These are phyloP conservation scores for Emydomyces testavorans DNA, from an alignment of 2,329 filamentous ascomycete species.

Conservation along the genomic window DNA sequence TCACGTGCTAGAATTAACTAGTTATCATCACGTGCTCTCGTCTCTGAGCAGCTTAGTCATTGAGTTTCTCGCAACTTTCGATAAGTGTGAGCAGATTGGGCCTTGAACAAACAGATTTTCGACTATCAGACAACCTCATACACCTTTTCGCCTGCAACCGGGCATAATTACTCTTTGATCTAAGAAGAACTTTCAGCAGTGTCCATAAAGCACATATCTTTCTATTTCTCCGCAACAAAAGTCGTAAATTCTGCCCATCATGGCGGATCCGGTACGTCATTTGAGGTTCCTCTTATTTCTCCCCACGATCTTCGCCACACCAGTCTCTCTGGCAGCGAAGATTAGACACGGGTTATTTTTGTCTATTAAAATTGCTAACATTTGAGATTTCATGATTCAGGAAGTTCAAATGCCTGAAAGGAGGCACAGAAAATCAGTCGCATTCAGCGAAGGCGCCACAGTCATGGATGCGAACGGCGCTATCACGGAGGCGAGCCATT, in stretches of 20 bases:
- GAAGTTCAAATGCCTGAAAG: constrained; percentile 25
- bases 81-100: neutral
- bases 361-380: constrained; percentile 17
- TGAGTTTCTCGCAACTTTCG: constrained; percentile 2
- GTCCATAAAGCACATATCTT: neutral
- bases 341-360: neutral
- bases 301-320: constrained; percentile 20
- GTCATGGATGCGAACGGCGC: constrained; percentile 84
- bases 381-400: constrained; percentile 23
- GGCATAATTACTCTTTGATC: neutral
- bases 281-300: constrained; percentile 28
- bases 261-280: constrained; percentile 38
- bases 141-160: neutral
- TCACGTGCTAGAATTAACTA: neutral
- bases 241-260: constrained; percentile 17
- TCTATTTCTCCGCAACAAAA: neutral
- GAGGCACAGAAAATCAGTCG: constrained; percentile 82
- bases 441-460: constrained; percentile 77
- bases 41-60: neutral
- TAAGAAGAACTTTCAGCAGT: neutral
- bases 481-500: constrained; percentile 59
- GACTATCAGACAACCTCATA: neutral
- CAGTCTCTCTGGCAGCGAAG: neutral
- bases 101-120: neutral
- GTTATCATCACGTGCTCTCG: neutral